phyloP scores from a whole-genome alignment of 495 filamentous ascomycete species.

The Cenococcum geophilum region DNA sequence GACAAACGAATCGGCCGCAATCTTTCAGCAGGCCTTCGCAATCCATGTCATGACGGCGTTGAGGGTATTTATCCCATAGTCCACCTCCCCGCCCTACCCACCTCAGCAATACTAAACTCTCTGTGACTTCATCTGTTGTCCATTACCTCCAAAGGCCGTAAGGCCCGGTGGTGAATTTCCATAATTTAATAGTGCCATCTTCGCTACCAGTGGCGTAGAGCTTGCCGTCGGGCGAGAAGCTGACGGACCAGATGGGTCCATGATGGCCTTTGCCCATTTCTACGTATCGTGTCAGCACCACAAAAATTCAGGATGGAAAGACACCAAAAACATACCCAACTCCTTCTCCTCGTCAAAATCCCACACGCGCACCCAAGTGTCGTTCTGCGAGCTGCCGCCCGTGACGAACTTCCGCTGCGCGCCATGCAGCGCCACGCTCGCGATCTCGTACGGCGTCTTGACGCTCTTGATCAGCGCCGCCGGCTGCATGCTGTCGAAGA shows the following conservation, averaged over 20 bases:
- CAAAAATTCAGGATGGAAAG: too few species aligned
- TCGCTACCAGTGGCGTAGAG: constrained; percentile 94
- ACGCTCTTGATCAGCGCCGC: constrained; percentile 68
- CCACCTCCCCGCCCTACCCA: too few species aligned
- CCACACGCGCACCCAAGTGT: constrained; percentile 93
- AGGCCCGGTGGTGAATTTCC: constrained; percentile 63
- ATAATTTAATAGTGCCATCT: constrained; percentile 94
- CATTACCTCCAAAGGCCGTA: constrained; percentile 61
- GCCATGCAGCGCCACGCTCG: constrained; percentile 80
- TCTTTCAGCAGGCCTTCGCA: too few species aligned
- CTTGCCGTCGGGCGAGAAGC: constrained; percentile 91
- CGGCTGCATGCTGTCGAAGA: constrained; percentile 73
- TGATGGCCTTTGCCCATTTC: constrained; percentile 97
- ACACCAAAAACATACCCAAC: constrained; percentile 48
- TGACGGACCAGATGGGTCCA: constrained; percentile 90
- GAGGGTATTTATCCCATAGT: too few species aligned
- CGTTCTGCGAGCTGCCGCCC: constrained; percentile 61
- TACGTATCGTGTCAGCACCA: constrained; percentile 36
- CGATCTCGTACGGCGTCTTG: constrained; percentile 73
- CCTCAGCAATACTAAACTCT: too few species aligned
- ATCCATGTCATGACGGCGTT: too few species aligned
- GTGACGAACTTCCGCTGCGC: constrained; percentile 77
- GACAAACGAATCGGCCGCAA: too few species aligned
- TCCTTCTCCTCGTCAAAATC: constrained; percentile 76
- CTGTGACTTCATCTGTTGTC: too few species aligned